Evolutionary conservation across 2,329 filamentous ascomycete species (phyloP), one percentile per base, ranked within the genome.

Genomic region (Biscogniauxia sp.): DNA sequence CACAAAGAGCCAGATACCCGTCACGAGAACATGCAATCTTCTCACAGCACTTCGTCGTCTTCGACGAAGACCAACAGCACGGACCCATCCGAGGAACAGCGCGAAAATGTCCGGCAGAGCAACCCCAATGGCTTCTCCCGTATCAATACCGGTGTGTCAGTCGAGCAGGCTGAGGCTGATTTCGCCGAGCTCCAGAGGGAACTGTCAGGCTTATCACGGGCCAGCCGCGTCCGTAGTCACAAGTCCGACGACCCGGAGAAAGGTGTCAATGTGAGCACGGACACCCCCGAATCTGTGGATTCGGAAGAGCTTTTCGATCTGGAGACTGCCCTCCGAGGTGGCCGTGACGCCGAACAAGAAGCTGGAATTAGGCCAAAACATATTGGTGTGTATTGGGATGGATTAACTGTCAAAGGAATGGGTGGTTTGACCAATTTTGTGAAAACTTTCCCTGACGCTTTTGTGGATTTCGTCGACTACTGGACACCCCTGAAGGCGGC

Each of bases 311-410:
- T 82, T 9, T 96, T 95, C 74, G 88, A 96, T 71, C 80, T 97
- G 45, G 91, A 96, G 73, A 76, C 80, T 8, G 87, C 88, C 3
- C 78, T 96, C 62, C 85, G 90, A 52, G 91, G 91, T 2, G 87
- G 87, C 58, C 82, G 89, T 59, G 84, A 83, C 53, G 88, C 91
- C 8, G 90, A 92, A 70, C 82, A 84, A 62, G 86, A 89, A 63
- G 90, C 90, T 5, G 92, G 92, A 0, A 96, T 96, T 75, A 88
- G 87, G 62, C 82, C 87, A 5, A 96, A 96, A 79, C 87, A 89
- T 68, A 89, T 93, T 61, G 90, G 91, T 28, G 90, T 92, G 0
- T 84, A 90, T 64, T 96, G 91, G 91, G 86, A 95, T 57, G 82
- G 83, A 19, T 77, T 96, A 54, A 91, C 89, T 0, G 91, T 95